phyloP scores from a whole-genome alignment of 805 yeast species.

The Metschnikowia rubicola region DNA sequence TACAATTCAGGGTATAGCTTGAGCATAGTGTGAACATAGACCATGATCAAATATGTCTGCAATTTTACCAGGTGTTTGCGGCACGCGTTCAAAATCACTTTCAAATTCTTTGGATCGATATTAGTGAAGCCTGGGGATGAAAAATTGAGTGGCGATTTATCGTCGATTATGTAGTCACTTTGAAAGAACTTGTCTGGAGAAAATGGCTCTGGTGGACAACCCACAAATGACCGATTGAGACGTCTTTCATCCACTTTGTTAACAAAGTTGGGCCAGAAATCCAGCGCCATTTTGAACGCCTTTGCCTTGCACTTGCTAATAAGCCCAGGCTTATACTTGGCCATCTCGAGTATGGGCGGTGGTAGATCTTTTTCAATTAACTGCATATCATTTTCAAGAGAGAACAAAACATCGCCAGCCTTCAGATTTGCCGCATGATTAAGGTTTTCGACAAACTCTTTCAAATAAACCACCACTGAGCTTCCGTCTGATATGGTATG shows the following conservation, averaged over 20 bases:
- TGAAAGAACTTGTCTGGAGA: slow-evolving; percentile 5
- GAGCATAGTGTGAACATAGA: slow-evolving; percentile 7
- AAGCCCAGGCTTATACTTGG: slow-evolving; percentile 3
- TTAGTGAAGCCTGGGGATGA: slow-evolving; percentile 2
- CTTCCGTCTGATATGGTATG: slow-evolving; percentile 11
- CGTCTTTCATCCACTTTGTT: slow-evolving; percentile 8
- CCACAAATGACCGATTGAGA: slow-evolving; percentile 7
- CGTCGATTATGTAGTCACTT: slow-evolving; percentile 3
- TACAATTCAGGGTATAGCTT: slow-evolving; percentile 5
- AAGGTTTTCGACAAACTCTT: slow-evolving; percentile 8
- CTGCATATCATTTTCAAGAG: slow-evolving; percentile 5
- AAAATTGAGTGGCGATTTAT: slow-evolving; percentile 5
- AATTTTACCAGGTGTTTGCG: slow-evolving; percentile 7
- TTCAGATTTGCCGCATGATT: background rate
- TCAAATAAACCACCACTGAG: slow-evolving; percentile 8
- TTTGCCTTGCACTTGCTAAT: background rate
- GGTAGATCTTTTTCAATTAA: slow-evolving; percentile 4
- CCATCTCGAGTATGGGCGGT: slow-evolving; percentile 3
- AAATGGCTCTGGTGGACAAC: slow-evolving; percentile 4
- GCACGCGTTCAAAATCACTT: slow-evolving; percentile 1
- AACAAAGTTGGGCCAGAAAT: slow-evolving; percentile 6
- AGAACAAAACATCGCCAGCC: slow-evolving; percentile 2
- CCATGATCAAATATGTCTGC: slow-evolving; percentile 3
- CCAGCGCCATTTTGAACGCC: slow-evolving; percentile 1
- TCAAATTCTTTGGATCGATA: background rate